Evolutionary conservation across 306 rosid species (phyloP).

Genomic region (Castanea sativa): DNA sequence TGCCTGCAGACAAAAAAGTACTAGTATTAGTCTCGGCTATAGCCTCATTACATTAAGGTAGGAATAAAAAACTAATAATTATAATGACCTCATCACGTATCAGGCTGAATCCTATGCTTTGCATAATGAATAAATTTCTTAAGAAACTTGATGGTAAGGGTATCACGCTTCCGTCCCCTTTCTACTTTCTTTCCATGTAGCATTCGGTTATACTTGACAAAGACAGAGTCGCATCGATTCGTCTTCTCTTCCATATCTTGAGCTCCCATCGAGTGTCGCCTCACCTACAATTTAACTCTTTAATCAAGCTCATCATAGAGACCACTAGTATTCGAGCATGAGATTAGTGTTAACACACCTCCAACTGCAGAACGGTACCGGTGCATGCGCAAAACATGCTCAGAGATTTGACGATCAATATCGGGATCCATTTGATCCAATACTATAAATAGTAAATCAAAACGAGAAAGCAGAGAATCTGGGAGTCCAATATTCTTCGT

Average conservation of each 20-base stretch:
- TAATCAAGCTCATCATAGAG: slow-evolving; percentile 16
- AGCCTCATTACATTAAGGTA: slow-evolving; percentile 6
- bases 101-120: slow-evolving; percentile 97
- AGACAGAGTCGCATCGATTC: slow-evolving; percentile 80
- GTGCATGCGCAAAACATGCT: slow-evolving; percentile 98
- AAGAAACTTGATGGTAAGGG: slow-evolving; percentile 88
- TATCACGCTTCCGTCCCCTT: slow-evolving; percentile 72
- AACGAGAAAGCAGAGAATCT: slow-evolving; percentile 95
- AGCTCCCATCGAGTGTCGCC: slow-evolving; percentile 55
- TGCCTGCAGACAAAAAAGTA: slow-evolving; percentile 53
- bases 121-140: slow-evolving; percentile 97
- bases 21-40: slow-evolving; percentile 1
- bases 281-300: slow-evolving; percentile 53
- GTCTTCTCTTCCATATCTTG: slow-evolving; percentile 86
- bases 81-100: slow-evolving; percentile 75
- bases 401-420: slow-evolving; percentile 85
- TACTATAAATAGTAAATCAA: slow-evolving; percentile 90
- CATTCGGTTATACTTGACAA: slow-evolving; percentile 88
- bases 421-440: slow-evolving; percentile 99
- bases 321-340: slow-evolving; percentile 14
- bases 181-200: slow-evolving; percentile 78
- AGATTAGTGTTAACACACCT: slow-evolving; percentile 49
- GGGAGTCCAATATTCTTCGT: too few relatives aligned
- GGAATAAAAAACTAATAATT: slow-evolving; percentile 9
- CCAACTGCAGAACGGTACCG: slow-evolving; percentile 77